Evolutionary conservation across 2,329 filamentous ascomycete species (phyloP).

Genomic region (Colletotrichum endophyticum): DNA sequence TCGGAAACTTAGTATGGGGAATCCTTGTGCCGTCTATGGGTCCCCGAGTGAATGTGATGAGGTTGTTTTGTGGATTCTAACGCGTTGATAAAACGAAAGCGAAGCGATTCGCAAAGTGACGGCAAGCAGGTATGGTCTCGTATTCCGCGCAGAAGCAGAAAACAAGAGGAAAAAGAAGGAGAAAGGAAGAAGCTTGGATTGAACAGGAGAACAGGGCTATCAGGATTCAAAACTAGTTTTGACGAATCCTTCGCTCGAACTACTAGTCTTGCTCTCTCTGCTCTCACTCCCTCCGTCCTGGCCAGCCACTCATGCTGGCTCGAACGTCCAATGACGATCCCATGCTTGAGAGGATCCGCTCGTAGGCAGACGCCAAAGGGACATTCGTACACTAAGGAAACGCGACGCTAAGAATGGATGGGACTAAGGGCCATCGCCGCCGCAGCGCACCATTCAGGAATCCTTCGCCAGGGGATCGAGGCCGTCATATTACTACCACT

Average conservation of each 20-base stretch:
- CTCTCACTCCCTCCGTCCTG: neutral
- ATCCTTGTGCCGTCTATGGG: neutral
- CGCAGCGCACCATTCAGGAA: neutral
- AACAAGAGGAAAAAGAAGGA: neutral
- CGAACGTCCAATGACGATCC: neutral
- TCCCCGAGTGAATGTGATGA: neutral
- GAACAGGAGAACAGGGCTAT: neutral
- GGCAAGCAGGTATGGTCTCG: neutral
- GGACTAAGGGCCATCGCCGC: neutral
- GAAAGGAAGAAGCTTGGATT: neutral
- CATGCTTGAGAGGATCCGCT: neutral
- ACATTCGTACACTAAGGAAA: neutral
- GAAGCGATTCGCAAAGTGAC: neutral
- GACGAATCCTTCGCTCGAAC: neutral
- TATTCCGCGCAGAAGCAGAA: neutral
- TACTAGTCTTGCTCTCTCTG: neutral
- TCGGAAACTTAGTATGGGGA: neutral
- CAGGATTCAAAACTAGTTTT: neutral
- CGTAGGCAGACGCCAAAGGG: neutral
- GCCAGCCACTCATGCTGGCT: neutral
- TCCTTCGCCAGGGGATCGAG: slow-evolving; percentile 6
- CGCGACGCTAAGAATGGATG: neutral
- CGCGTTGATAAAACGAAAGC: neutral
- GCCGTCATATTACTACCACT: neutral
- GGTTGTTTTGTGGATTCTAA: neutral